A percentile compares a stretch with the other conserved stretches of the same genome.
These are phyloP conservation scores for Penicillium fimorum DNA, from an alignment of 495 filamentous ascomycete species.

Conservation along the genomic window DNA sequence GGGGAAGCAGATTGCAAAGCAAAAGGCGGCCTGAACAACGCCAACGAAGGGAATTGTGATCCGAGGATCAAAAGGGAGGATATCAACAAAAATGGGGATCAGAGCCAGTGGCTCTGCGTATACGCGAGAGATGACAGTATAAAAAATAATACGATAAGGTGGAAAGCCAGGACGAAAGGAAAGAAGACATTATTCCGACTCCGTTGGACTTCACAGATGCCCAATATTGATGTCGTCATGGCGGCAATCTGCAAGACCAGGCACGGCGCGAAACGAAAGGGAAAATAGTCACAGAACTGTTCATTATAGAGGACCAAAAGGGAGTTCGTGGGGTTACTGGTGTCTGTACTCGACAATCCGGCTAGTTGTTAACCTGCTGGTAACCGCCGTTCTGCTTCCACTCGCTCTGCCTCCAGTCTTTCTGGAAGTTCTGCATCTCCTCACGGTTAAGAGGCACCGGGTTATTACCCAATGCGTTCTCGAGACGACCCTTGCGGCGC, in stretches of 20 bases:
- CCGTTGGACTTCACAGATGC: conserved; percentile 13
- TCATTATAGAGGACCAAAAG: conserved; percentile 12
- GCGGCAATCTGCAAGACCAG: conserved; percentile 8
- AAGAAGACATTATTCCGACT: conserved; percentile 24
- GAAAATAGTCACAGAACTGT: conserved; percentile 17
- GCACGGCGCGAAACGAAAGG: conserved; percentile 1
- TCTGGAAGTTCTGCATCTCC: conserved; percentile 60
- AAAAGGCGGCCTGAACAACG: conserved; percentile 13
- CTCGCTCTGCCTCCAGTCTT: conserved; percentile 41
- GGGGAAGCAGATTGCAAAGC: not conserved
- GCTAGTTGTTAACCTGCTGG: conserved; percentile 32
- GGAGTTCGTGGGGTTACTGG: not conserved
- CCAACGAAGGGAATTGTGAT: conserved; percentile 11
- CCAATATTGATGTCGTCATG: conserved; percentile 9
- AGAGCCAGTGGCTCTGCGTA: not conserved
- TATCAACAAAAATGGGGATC: conserved; percentile 23
- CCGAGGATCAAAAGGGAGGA: conserved; percentile 15
- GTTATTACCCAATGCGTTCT: conserved; percentile 57
- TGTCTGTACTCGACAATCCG: not conserved
- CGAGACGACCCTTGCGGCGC: conserved; percentile 61
- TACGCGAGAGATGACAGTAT: not conserved
- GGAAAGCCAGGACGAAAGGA: conserved; percentile 10
- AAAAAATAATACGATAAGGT: not conserved
- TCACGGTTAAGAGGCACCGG: conserved; percentile 56
- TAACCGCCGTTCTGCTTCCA: conserved; percentile 40